Evolutionary conservation across 495 filamentous ascomycete species (phyloP).

Genomic region (Neurospora sp.): DNA sequence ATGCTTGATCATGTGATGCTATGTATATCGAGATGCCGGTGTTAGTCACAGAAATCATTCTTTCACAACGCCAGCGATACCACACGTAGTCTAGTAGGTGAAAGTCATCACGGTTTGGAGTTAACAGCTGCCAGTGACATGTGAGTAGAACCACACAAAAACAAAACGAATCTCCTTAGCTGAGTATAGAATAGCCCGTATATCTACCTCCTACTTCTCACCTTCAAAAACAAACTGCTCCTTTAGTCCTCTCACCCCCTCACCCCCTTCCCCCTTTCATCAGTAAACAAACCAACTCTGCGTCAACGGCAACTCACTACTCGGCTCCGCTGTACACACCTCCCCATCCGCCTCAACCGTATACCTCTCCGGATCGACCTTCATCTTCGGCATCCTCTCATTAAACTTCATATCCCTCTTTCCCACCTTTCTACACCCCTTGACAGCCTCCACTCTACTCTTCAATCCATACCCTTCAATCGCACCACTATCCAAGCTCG

Average conservation of each 20-base stretch:
- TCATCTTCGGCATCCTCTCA: constrained; percentile 79
- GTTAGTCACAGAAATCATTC: not conserved
- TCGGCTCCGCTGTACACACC: constrained; percentile 66
- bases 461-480: constrained; percentile 63
- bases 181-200: not conserved
- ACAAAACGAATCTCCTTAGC: not conserved
- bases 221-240: not conserved
- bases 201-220: not conserved
- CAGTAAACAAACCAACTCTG: constrained; percentile 77
- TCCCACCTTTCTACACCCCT: constrained; percentile 64
- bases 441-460: constrained; percentile 75
- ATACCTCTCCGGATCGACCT: constrained; percentile 88
- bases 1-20: not conserved
- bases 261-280: not conserved
- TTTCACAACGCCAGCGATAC: not conserved
- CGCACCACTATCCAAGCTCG: constrained; percentile 52
- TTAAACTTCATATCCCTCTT: constrained; percentile 97
- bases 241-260: not conserved
- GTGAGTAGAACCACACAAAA: not conserved
- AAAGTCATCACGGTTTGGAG: not conserved
- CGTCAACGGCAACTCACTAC: constrained; percentile 61
- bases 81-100: not conserved
- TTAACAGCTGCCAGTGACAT: not conserved
- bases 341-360: constrained; percentile 79
- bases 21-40: not conserved